Conservation (phyloP, 1,284 basidiomycete species). For the Trichosporon sp. region DNA sequence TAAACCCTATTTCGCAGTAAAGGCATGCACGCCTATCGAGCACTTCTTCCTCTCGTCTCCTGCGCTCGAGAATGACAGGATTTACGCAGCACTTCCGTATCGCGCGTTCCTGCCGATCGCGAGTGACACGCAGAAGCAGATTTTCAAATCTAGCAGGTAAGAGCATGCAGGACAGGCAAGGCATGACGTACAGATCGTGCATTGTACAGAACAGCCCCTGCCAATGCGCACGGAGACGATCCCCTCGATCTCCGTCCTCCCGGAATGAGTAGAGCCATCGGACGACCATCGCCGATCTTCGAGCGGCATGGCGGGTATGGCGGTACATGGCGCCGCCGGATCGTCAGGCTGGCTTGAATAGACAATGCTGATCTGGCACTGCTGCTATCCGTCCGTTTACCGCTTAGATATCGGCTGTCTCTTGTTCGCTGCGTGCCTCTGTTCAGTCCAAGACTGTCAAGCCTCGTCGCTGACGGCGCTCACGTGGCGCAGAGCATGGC, state of each 20-base stretch:
- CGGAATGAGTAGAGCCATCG: not conserved
- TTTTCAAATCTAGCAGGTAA: not conserved
- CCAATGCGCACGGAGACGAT: too few species aligned
- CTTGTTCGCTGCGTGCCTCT: not conserved
- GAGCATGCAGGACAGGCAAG: not conserved
- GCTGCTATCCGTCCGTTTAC: not conserved
- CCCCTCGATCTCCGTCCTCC: not conserved
- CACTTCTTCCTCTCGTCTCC: constrained; percentile 7
- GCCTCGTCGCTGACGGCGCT: too few species aligned
- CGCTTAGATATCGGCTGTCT: too few species aligned
- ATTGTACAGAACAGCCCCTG: too few species aligned
- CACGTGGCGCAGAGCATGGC: too few species aligned
- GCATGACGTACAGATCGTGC: not conserved
- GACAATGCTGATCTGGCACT: too few species aligned
- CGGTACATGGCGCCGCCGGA: not conserved
- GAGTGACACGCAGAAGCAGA: not conserved
- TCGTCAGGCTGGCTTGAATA: too few species aligned
- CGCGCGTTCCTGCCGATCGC: constrained; percentile 12
- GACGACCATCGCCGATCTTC: not conserved
- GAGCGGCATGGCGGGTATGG: not conserved
- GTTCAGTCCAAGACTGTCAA: too few species aligned
- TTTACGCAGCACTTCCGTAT: not conserved
- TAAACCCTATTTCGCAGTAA: not conserved
- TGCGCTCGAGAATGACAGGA: not conserved
- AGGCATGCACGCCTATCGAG: not conserved